Base-by-base conservation (phyloP, 257 asterid genomes). In the Nyctanthes arbortristis region DNA sequence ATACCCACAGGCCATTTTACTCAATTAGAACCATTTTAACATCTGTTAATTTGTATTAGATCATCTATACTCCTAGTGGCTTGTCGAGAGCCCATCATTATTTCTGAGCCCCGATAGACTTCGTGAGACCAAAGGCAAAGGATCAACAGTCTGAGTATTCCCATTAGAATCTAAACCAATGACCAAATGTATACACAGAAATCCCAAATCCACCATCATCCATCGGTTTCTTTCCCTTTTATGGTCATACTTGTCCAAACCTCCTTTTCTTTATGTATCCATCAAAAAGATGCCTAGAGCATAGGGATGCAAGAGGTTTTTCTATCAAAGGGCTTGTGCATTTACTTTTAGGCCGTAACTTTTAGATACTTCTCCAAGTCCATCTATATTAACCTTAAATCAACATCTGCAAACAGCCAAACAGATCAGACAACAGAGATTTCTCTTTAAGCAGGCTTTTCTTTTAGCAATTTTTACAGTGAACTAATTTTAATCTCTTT, bases 81-180 rank as follows among this genome's bases (percentile, higher is more conserved):
- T 14, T 40, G 12, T 24, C 62, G 62, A 20, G 56, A 43, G 49
- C 43, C 49, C 39, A 28, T 2, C 20, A 13, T 40, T 13, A 13
- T 2, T 14, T 47, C 35, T 35, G n/a, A n/a, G n/a, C 29, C 32
- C 37, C 1, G 18, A 11, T 12, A 47, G 30, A 30, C 27, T 33
- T 34, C 8, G 22, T 16, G 24, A 47, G 12, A 34, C 40, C 34
- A 40, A 40, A 40, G 11, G 18, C 24, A 60, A 40, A 36, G 22
- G 13, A 36, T 29, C 68, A 66, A 40, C 52, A 32, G 3, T 20
- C 47, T 36, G 29, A 2, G 30, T 59, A 60, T 70, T 67, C 61
- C n/a, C n/a, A 16, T 69, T 32, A 68, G 29, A 58, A 25, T 32
- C 33, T 9, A 68, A 59, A 13, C 28, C 35, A 12, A 27, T 22